phyloP scores from a whole-genome alignment of 2,329 filamentous ascomycete genomes.

The Cercospora zeina region DNA sequence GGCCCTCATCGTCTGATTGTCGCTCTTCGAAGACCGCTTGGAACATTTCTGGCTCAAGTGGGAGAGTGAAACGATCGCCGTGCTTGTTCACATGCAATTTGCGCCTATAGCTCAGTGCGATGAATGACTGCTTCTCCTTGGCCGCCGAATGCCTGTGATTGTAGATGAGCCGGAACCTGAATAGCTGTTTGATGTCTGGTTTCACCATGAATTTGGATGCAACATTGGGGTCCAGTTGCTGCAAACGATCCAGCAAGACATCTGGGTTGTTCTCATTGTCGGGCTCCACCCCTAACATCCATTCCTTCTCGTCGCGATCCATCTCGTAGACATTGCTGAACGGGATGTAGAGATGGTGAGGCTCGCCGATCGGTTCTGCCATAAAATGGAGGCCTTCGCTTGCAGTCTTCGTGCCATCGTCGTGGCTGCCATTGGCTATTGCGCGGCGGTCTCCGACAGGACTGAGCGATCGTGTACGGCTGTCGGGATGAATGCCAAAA shows the following conservation, averaged over 20 bases:
- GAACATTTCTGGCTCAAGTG: conserved; percentile 44
- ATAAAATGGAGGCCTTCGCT: conserved; percentile 27
- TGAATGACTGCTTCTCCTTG: conserved; percentile 43
- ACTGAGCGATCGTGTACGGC: conserved; percentile 26
- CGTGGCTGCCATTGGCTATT: conserved; percentile 4
- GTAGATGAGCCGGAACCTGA: conserved; percentile 45
- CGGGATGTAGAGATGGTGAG: conserved; percentile 30
- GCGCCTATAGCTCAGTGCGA: conserved; percentile 49
- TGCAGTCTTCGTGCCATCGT: conserved; percentile 4
- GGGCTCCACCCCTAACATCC: conserved; percentile 34
- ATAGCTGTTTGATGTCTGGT: conserved; percentile 36
- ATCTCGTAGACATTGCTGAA: conserved; percentile 35
- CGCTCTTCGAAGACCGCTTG: conserved; percentile 46
- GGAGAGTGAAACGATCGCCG: conserved; percentile 44
- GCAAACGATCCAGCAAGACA: conserved; percentile 32
- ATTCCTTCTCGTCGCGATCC: conserved; percentile 31
- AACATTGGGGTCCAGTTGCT: conserved; percentile 29
- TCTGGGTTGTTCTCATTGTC: conserved; percentile 34
- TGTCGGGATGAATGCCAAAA: conserved; percentile 24
- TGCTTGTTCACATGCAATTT: conserved; percentile 38
- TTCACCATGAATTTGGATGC: conserved; percentile 39
- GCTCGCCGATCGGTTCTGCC: conserved; percentile 30
- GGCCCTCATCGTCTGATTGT: conserved; percentile 41
- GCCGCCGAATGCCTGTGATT: conserved; percentile 38
- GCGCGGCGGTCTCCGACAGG: conserved; percentile 20